These are phyloP conservation scores for Aspergillus aculeatus DNA, from an alignment of 2,329 filamentous ascomycete genomes.

Conservation along the genomic window DNA sequence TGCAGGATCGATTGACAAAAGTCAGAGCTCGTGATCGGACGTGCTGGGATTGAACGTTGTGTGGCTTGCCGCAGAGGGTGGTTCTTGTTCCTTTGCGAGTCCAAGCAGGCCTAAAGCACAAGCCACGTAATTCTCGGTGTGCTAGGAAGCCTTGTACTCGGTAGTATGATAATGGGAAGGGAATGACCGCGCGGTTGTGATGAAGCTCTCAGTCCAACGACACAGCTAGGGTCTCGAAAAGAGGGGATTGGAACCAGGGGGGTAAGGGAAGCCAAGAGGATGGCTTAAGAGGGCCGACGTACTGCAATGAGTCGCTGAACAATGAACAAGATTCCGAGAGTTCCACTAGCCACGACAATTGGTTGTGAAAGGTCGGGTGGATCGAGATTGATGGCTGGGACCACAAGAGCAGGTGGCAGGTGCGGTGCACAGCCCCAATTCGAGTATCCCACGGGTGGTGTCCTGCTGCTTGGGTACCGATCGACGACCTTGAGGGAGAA, in stretches of 20 bases:
- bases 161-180: not conserved
- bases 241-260: not conserved
- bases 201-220: not conserved
- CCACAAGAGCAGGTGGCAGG: conserved; percentile 2
- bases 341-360: conserved; percentile 2
- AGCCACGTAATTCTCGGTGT: not conserved
- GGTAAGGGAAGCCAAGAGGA: not conserved
- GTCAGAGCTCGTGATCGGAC: conserved; percentile 1
- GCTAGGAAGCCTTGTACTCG: not conserved
- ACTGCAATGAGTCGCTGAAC: conserved; percentile 1
- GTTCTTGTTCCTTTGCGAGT: not conserved
- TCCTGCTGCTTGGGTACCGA: too few species aligned
- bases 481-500: too few species aligned
- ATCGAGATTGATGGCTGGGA: not conserved
- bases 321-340: not conserved
- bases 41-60: not conserved
- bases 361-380: not conserved
- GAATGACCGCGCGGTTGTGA: not conserved
- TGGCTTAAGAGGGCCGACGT: not conserved
- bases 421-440: conserved; percentile 8
- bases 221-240: not conserved
- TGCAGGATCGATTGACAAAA: not conserved
- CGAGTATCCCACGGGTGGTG: conserved; percentile 1
- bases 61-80: conserved; percentile 2
- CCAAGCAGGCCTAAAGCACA: not conserved